Evolutionary conservation across 2,329 filamentous ascomycete genomes (phyloP).

Genomic region (Neofusicoccum laricinum): DNA sequence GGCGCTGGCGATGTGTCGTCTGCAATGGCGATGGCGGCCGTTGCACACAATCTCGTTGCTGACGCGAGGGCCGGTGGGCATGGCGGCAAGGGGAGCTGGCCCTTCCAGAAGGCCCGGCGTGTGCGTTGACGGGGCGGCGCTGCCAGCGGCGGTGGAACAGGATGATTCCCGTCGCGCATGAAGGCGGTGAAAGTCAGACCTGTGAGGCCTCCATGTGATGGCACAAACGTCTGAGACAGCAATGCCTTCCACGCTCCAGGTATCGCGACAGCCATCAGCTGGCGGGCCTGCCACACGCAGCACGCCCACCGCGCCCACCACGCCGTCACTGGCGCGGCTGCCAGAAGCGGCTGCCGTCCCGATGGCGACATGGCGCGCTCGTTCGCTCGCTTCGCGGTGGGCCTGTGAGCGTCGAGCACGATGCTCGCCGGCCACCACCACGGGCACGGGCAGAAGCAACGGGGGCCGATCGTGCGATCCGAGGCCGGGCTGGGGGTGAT

Average conservation of each 20-base stretch:
- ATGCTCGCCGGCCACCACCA: too few species aligned
- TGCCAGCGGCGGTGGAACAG: conserved; percentile 11
- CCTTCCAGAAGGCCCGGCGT: background rate
- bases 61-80: background rate
- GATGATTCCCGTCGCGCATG: conserved; percentile 14
- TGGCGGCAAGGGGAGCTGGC: conserved; percentile 6
- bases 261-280: conserved; percentile 10
- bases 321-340: too few species aligned
- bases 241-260: conserved; percentile 9
- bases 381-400: background rate
- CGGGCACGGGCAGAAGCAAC: background rate
- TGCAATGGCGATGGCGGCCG: background rate
- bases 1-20: background rate
- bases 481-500: background rate
- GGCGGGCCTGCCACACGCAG: background rate
- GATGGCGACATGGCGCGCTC: background rate
- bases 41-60: background rate
- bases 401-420: background rate
- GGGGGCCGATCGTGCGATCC: too few species aligned
- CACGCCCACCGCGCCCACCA: background rate
- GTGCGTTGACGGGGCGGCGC: conserved; percentile 2
- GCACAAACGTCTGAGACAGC: conserved; percentile 11
- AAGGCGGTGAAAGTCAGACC: conserved; percentile 14
- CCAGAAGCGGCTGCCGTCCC: background rate
- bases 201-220: conserved; percentile 11